phyloP scores from a whole-genome alignment of 1,284 basidiomycete species.

The Xerocomus nothofagi region DNA sequence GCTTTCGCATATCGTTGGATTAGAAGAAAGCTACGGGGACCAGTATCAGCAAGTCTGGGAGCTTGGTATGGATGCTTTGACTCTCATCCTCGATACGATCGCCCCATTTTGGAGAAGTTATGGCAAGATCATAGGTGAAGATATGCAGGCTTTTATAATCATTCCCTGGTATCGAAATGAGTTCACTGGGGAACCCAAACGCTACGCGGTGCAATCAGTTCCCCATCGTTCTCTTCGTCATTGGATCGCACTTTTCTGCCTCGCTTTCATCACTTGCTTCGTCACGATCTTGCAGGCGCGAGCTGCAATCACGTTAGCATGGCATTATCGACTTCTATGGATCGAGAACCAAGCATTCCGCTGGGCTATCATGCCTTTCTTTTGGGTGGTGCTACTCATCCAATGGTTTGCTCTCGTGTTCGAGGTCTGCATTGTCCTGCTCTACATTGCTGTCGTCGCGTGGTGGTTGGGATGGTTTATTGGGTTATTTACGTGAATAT shows the following conservation, averaged over 20 bases:
- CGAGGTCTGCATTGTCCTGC: slow-evolving; percentile 53
- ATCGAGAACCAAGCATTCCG: slow-evolving; percentile 59
- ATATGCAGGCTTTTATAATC: slow-evolving; percentile 74
- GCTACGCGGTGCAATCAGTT: slow-evolving; percentile 56
- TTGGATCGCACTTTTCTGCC: slow-evolving; percentile 59
- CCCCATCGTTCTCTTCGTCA: slow-evolving; percentile 66
- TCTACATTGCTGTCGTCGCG: slow-evolving; percentile 53
- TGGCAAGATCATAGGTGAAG: slow-evolving; percentile 72
- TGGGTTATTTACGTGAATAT: slow-evolving; percentile 44
- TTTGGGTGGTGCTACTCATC: slow-evolving; percentile 55
- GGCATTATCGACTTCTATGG: slow-evolving; percentile 52
- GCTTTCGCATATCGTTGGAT: slow-evolving; percentile 63
- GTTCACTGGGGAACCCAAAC: slow-evolving; percentile 71
- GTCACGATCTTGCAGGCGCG: slow-evolving; percentile 54
- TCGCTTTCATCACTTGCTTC: slow-evolving; percentile 46
- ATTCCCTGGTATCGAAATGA: slow-evolving; percentile 78
- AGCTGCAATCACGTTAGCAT: slow-evolving; percentile 50
- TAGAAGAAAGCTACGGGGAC: slow-evolving; percentile 74
- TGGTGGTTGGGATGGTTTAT: slow-evolving; percentile 76
- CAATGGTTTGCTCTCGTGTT: slow-evolving; percentile 62
- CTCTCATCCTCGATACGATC: slow-evolving; percentile 68
- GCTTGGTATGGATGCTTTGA: slow-evolving; percentile 69
- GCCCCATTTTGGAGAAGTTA: slow-evolving; percentile 78
- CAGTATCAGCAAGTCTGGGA: slow-evolving; percentile 78
- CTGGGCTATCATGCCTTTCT: slow-evolving; percentile 60